Base-by-base conservation (phyloP, 2,329 filamentous ascomycete species). In the Ophiostoma himal-ulmi region DNA sequence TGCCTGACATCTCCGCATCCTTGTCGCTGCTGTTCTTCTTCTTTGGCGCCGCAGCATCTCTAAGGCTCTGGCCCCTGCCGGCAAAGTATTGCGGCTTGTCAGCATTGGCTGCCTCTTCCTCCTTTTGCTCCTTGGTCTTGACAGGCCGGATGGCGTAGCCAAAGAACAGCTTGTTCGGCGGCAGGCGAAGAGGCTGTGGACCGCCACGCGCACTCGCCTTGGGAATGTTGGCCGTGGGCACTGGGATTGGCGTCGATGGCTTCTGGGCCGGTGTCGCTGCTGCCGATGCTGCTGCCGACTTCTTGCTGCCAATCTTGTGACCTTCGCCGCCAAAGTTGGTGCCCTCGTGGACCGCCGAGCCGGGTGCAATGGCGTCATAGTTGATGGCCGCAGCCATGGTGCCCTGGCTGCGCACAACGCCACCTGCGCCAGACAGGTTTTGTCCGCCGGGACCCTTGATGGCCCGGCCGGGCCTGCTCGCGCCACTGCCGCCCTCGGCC, bases 361-460 rank as follows among this genome's bases (percentile, higher is more conserved):
- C 89, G 0, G 95, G 94, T 0, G 93, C 92, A 74, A 99, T 96
- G 41, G 93, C 87, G 69, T 88, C 87, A 80, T 98, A 99, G 83
- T 97, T 97, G 83, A 99, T 98, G n/a, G 93, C 88, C 76, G 97
- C 93, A 0, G 95, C 94, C 95, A 99, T 99, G 72, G 90, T 94
- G 13, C 95, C 95, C 76, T 96, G 92, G 73, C 84, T 88, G 79
- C 96, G 93, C 34, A 97, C 80, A 20, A 91, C 81, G 5, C 94
- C 92, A 37, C 93, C 91, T 1, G 86, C 10, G 11, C 13, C 14
- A 22, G 41, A 26, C 8, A 44, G 20, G n/a, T 17, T 65, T 14
- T 87, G 87, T 70, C 87, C 87, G 70, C 87, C 86, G 1, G 84
- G 86, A 1, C 84, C 82, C 4, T 80, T 83, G 76, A 91, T 95